phyloP scores from a whole-genome alignment of 2,329 filamentous ascomycete genomes.

The Hypoxylon rubiginosum region DNA sequence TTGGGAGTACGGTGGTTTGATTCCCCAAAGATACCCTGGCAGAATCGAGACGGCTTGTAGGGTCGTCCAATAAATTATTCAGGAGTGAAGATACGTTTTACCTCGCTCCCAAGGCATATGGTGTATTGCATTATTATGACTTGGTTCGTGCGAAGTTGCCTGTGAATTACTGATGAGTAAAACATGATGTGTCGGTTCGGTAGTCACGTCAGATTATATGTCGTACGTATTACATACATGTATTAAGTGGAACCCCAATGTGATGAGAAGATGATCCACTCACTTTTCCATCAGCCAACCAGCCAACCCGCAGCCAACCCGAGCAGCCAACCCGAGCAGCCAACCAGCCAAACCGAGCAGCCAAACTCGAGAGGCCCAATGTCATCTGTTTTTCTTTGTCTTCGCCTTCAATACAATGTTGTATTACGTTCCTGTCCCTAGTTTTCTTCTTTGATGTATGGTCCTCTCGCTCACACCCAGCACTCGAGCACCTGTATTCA shows the following conservation, averaged over 20 bases:
- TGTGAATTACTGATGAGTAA: not conserved
- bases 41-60: not conserved
- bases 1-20: not conserved
- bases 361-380: too few species aligned
- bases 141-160: not conserved
- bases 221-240: not conserved
- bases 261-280: not conserved
- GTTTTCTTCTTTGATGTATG: not conserved
- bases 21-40: constrained; percentile 14
- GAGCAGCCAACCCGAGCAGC: too few species aligned
- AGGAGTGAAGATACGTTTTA: not conserved
- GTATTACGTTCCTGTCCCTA: not conserved
- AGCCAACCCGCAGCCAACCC: too few species aligned
- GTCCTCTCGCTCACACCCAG: not conserved
- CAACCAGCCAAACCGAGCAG: too few species aligned
- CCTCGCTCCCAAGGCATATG: not conserved
- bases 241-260: not conserved
- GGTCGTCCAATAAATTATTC: not conserved
- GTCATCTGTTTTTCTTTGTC: not conserved
- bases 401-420: not conserved
- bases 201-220: not conserved
- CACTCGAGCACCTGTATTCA: not conserved
- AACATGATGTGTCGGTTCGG: too few species aligned
- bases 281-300: not conserved
- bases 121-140: not conserved